Base-by-base conservation (phyloP, 306 rosid genomes). In the Inga leiocalycina region DNA sequence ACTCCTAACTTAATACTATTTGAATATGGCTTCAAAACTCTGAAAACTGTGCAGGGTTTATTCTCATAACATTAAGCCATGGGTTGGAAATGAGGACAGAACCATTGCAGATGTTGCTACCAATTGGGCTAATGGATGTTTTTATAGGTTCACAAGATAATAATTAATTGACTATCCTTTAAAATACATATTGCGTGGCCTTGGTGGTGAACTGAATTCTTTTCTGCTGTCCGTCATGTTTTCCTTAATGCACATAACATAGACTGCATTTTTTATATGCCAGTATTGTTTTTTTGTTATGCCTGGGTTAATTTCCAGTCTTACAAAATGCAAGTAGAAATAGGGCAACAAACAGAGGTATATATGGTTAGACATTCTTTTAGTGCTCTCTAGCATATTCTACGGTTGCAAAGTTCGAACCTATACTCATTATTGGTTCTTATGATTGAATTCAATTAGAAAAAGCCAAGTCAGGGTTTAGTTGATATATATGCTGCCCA, bases 401-500 rank as follows among this genome's bases (percentile, higher is more conserved):
- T 8, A 32, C 11, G 19, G 17, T 34, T 67, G 49, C 19, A 0
- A 49, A 76, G 48, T 73, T 24, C 80, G 52, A 44, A 76, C 68
- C 17, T 68, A 61, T 17, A 62, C 10, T 81, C 2, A 6, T 78
- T 34, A 44, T 73, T 46, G 71, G 64, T 68, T 51, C 74, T 80
- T 14, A 48, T 69, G 71, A 16, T 41, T 74, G 71, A 62, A 43
- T 27, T 44, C 79, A 80, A 80, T 82, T 76, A 72, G 89, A 87
- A 94, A 89, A 86, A 76, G 45, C 0, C 45, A 4, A 64, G 32
- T 19, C 86, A 77, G 49, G 86, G 92, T 52, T 90, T 94, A 11
- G 75, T 94, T 59, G 94, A 87, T 87, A 11, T 87, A 39, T 94
- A 84, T 73, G 98, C 98, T 15, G 97, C 87, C 0, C 97, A 97